A percentile compares a stretch with the other conserved stretches of the same genome.
These are phyloP conservation scores for Ogataea zsoltii DNA, from an alignment of 805 yeast species.

Conservation along the genomic window DNA sequence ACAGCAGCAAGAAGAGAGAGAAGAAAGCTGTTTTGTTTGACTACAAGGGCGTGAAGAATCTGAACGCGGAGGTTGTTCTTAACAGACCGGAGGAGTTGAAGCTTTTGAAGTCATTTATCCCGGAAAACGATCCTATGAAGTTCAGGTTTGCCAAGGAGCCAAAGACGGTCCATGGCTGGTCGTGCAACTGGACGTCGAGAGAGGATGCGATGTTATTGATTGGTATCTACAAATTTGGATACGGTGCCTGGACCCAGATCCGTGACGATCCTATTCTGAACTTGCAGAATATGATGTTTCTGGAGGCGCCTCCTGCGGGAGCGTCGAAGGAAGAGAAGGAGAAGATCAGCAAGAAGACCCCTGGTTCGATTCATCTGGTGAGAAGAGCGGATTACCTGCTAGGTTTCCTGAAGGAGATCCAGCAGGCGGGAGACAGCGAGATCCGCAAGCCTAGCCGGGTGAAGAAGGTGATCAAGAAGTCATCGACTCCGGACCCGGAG, in stretches of 20 bases:
- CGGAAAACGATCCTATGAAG: slow-evolving; percentile 53
- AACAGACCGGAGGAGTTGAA: slow-evolving; percentile 86
- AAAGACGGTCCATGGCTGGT: slow-evolving; percentile 89
- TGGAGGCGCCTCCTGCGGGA: slow-evolving; percentile 44
- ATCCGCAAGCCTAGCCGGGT: slow-evolving; percentile 23
- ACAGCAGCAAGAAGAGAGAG: slow-evolving; percentile 65
- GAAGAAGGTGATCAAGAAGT: slow-evolving; percentile 24
- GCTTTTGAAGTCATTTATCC: slow-evolving; percentile 54
- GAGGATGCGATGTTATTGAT: slow-evolving; percentile 87
- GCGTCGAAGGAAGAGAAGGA: slow-evolving; percentile 40
- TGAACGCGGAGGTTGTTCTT: slow-evolving; percentile 86
- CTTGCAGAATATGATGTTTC: slow-evolving; percentile 77
- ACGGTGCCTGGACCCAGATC: slow-evolving; percentile 92
- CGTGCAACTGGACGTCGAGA: slow-evolving; percentile 75
- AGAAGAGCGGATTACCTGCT: slow-evolving; percentile 90
- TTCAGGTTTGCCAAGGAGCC: slow-evolving; percentile 65
- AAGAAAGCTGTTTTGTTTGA: slow-evolving; percentile 89
- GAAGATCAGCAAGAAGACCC: slow-evolving; percentile 60
- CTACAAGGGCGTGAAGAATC: slow-evolving; percentile 79
- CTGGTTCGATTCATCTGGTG: slow-evolving; percentile 89
- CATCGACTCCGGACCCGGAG: slow-evolving; percentile 27
- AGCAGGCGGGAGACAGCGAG: slow-evolving; percentile 9
- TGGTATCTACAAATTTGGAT: slow-evolving; percentile 91
- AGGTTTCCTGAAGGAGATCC: slow-evolving; percentile 57
- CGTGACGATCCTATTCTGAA: slow-evolving; percentile 94